Evolutionary conservation across 345 rosid species (phyloP), one percentile per base, ranked within the genome.

Genomic region (Euphorbia peplus): DNA sequence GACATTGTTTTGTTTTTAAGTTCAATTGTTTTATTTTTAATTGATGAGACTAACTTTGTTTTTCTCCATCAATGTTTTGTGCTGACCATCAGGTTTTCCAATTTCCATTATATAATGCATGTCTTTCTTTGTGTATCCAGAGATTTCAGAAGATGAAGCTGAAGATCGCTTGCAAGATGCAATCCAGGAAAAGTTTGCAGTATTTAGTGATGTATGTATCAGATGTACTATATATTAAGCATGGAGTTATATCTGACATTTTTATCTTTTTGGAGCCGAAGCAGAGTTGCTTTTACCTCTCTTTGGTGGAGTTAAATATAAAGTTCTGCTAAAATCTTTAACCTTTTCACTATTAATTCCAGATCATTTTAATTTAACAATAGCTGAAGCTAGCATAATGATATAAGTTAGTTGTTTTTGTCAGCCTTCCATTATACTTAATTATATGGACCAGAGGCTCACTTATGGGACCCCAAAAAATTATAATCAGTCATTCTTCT

Each of bases 91-190:
- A 21, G 28, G 51, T 25, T 30, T 28, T n/a, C 68, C 25, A 37
- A 70, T 30, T 24, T n/a, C 68, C 25, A 37, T 67, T 13, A 69
- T 41, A 54, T 64, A 53, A 15, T 78, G 5, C 37, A 44, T 80
- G 28, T 2, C 62, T 64, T 51, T 47, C 69, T 75, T 71, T 62
- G 59, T 74, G 76, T 57, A 48, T 80, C 80, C 81, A 93, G 99
- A 92, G 86, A 92, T 92, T 65, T 90, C 99, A 8, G 97, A 92
- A 81, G 97, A 88, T 73, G 99, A 95, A 82, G 98, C 98, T 15
- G 99, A 95, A 90, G 87, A 92, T 67, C 92, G 72, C 70, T 80
- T 95, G 64, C 99, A 95, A 83, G 91, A 84, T 67, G 99, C 96
- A 69, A 90, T 95, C 73, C 97, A 95, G 83, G 99, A 95, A 77